Base-by-base conservation (phyloP, 345 rosid genomes). In the Eucalyptus polyanthemos region DNA sequence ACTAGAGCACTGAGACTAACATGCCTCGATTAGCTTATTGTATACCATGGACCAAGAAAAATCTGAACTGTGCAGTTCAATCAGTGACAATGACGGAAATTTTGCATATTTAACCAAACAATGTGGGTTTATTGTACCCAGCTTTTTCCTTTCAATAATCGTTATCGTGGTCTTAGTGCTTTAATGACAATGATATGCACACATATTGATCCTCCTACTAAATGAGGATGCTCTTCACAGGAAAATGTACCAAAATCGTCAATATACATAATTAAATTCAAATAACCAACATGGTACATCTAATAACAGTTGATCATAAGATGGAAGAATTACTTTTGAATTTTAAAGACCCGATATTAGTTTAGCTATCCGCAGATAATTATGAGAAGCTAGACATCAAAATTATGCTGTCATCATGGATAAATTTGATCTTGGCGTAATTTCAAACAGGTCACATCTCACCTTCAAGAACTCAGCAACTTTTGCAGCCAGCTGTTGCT, bases 391-490 rank as follows among this genome's bases (percentile, higher is more conserved):
- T 76, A 76, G 47, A 76, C 21, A 40, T 76, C 47, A 76, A 21
- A 37, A 76, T 76, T 76, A 37, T 76, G 83, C 15, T 76, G 83
- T 37, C 47, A 21, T 76, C 27, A 76, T 76, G 47, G 47, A 76
- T 40, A 76, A 40, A 40, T 21, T 40, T 76, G 47, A 37, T 76
- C 5, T 76, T 76, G 29, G 83, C 24, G 16, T 37, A 34, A 89
- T 40, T 83, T 49, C 49, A 22, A 62, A 22, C 24, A 49, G 83
- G 29, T 40, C 83, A 76, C 83, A 44, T 87, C 40, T 37, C n/a
- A 97, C 99, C 99, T 97, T 97, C 88, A 98, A 91, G 91, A 94
- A 95, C 90, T 95, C 99, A 86, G 99, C 96, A 90, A 95, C 92
- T 91, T 96, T 96, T 76, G 96, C 95, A 85, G 99, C 96, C 88